Evolutionary conservation across 495 filamentous ascomycete species (phyloP).

Genomic region (Tuber magnatum): DNA sequence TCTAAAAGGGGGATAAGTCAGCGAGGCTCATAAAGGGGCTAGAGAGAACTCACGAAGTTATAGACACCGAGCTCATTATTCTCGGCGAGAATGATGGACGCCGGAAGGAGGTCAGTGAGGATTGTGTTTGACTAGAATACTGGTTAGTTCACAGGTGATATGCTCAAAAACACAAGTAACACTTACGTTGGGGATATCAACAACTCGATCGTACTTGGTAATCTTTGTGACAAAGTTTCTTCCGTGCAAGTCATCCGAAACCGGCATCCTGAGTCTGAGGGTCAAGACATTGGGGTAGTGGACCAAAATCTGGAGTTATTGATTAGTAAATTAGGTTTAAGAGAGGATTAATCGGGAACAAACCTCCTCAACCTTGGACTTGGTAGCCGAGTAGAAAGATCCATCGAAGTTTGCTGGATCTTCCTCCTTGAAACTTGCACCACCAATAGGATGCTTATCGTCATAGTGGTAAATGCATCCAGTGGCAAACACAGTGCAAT

Average conservation of each 20-base stretch:
- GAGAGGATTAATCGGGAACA: constrained; percentile 19
- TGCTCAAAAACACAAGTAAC: background rate
- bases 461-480: constrained; percentile 60
- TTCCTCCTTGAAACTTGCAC: constrained; percentile 54
- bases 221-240: constrained; percentile 66
- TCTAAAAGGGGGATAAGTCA: constrained; percentile 43
- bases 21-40: background rate
- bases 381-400: constrained; percentile 61
- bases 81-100: constrained; percentile 54
- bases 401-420: constrained; percentile 58
- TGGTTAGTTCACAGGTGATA: background rate
- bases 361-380: constrained; percentile 59
- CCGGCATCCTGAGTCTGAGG: constrained; percentile 61
- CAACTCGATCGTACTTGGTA: constrained; percentile 55
- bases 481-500: constrained; percentile 59
- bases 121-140: constrained; percentile 52
- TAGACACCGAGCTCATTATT: constrained; percentile 57
- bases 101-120: constrained; percentile 56
- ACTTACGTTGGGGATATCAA: constrained; percentile 54
- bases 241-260: constrained; percentile 58
- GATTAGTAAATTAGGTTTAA: constrained; percentile 21
- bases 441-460: constrained; percentile 52
- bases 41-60: constrained; percentile 43
- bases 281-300: constrained; percentile 55
- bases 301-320: constrained; percentile 49